Percentiles rank a stretch among this genome's conserved stretches.
phyloP scores from a whole-genome alignment of 768 basidiomycete genomes.

The Agaricus sinodeliciosus region DNA sequence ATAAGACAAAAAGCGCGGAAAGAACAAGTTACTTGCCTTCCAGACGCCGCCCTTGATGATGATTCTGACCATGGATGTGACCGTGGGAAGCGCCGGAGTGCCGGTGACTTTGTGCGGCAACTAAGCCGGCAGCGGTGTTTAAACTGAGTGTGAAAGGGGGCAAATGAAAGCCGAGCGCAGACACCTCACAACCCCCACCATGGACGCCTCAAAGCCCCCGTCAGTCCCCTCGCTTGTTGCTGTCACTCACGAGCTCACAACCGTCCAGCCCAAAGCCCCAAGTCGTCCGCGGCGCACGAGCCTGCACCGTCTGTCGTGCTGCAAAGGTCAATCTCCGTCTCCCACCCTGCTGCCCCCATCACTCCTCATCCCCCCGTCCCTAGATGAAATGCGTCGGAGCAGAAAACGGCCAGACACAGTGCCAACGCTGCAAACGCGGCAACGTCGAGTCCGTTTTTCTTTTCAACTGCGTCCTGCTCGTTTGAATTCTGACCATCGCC shows the following conservation, averaged over 20 bases:
- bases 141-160: conserved; percentile 12
- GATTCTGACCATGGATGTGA: conserved; percentile 68
- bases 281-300: conserved; percentile 50
- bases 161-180: conserved; percentile 15
- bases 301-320: conserved; percentile 80
- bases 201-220: conserved; percentile 18
- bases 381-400: conserved; percentile 93
- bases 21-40: conserved; percentile 46
- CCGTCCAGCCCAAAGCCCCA: conserved; percentile 34
- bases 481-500: conserved; percentile 11
- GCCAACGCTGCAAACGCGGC: conserved; percentile 80
- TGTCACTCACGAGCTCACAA: background rate
- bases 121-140: conserved; percentile 15
- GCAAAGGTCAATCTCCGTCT: conserved; percentile 53
- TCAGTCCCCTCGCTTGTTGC: conserved; percentile 16
- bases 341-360: conserved; percentile 12
- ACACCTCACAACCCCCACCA: too few relatives aligned
- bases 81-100: conserved; percentile 5
- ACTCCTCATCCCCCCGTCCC: conserved; percentile 15
- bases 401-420: conserved; percentile 74
- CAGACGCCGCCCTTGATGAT: conserved; percentile 92
- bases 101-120: conserved; percentile 18
- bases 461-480: conserved; percentile 11
- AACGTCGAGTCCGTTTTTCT: conserved; percentile 55
- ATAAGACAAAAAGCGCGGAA: conserved; percentile 5